Percentiles rank a stretch among this genome's conserved stretches.
These are phyloP conservation scores for Mycena kentingensis DNA, from an alignment of 768 basidiomycete genomes.

Conservation along the genomic window DNA sequence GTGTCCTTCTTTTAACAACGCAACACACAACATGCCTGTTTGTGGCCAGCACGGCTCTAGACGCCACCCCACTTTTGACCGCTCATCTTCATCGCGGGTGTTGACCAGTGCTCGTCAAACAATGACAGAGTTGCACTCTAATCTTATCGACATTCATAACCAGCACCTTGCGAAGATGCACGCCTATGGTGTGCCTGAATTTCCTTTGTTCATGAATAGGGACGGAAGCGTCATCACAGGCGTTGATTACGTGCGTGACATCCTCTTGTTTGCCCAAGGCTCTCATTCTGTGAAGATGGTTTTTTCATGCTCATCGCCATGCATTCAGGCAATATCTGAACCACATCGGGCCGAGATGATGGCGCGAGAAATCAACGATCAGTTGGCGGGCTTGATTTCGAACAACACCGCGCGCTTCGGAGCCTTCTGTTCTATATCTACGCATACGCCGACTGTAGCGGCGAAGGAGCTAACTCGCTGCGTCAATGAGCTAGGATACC, in stretches of 20 bases:
- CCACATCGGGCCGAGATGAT: constrained; percentile 33
- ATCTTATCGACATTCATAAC: constrained; percentile 40
- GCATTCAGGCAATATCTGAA: constrained; percentile 40
- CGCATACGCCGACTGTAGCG: constrained; percentile 45
- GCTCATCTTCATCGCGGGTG: no score
- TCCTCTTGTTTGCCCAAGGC: background rate
- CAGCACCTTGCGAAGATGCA: constrained; percentile 39
- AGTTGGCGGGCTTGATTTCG: constrained; percentile 35
- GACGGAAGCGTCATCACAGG: background rate
- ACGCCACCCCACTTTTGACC: no score
- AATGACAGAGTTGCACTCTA: constrained; percentile 32
- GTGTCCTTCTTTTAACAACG: no score
- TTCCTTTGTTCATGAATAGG: background rate
- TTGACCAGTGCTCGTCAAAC: constrained; percentile 34
- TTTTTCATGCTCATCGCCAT: constrained; percentile 38
- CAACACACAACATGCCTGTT: no score
- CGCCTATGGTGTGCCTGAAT: constrained; percentile 37
- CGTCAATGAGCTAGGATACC: constrained; percentile 40
- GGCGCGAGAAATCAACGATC: constrained; percentile 39
- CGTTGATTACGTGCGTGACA: background rate
- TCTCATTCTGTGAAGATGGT: constrained; percentile 33
- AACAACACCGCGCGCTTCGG: constrained; percentile 43
- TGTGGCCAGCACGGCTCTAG: no score
- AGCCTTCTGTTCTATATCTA: constrained; percentile 40
- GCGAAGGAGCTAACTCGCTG: constrained; percentile 40